Percentiles rank a stretch among this genome's conserved stretches.
These are phyloP conservation scores for Populus trichocarpa DNA, from an alignment of 441 rosid species.

Conservation along the genomic window DNA sequence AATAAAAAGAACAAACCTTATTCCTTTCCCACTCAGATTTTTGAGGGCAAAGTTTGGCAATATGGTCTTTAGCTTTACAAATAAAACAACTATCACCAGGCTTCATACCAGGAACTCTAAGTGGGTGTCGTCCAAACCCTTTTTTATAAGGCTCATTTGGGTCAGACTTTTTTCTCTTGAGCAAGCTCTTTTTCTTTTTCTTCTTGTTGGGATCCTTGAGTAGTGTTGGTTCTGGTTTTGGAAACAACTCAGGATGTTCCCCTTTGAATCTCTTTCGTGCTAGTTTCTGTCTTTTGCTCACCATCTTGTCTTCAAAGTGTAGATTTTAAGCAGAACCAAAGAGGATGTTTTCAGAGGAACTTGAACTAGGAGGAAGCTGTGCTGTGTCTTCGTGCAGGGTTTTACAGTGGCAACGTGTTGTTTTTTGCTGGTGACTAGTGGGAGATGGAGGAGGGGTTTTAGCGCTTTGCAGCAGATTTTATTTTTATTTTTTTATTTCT, in stretches of 20 bases:
- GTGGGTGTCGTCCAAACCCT: constrained; percentile 61
- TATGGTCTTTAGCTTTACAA: constrained; percentile 75
- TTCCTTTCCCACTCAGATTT: constrained; percentile 87
- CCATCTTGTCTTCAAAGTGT: constrained; percentile 34
- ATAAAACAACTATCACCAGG: constrained; percentile 91
- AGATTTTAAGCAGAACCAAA: neutral
- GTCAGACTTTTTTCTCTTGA: constrained; percentile 57
- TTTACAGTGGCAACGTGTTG: neutral
- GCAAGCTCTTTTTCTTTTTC: constrained; percentile 44
- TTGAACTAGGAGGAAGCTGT: neutral
- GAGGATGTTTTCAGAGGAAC: neutral
- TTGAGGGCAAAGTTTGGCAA: constrained; percentile 79
- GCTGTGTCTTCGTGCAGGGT: neutral
- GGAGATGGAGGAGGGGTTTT: too few relatives aligned
- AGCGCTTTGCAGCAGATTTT: too few relatives aligned
- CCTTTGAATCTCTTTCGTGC: constrained; percentile 69
- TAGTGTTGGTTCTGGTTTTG: constrained; percentile 62
- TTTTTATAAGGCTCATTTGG: constrained; percentile 30
- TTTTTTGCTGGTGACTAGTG: too few relatives aligned
- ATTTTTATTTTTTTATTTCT: too few relatives aligned
- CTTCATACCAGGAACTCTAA: constrained; percentile 87
- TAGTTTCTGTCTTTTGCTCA: constrained; percentile 64
- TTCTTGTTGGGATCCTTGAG: constrained; percentile 60
- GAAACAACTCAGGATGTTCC: constrained; percentile 63
- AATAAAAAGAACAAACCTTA: constrained; percentile 46